Percentiles rank a stretch among this genome's conserved stretches.
These are phyloP conservation scores for Ammopiptanthus mongolicus DNA, from an alignment of 306 rosid genomes.

Conservation along the genomic window DNA sequence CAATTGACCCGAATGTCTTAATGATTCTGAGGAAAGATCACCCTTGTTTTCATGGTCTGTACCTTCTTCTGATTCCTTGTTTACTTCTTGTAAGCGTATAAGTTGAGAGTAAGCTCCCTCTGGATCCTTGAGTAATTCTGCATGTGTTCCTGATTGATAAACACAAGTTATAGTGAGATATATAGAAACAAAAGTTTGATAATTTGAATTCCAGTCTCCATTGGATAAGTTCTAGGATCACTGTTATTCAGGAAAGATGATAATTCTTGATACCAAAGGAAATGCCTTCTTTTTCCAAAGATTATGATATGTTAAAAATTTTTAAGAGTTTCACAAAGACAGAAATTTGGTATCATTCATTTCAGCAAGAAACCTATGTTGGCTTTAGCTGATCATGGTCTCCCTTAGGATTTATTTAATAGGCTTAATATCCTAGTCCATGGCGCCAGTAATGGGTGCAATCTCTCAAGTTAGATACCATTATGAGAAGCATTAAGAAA, in stretches of 20 bases:
- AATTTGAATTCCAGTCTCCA: neutral
- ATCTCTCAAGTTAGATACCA: too few species aligned
- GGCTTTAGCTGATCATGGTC: neutral
- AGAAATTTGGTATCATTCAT: neutral
- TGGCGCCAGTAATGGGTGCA: too few species aligned
- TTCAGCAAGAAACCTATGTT: neutral
- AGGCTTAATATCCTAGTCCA: neutral
- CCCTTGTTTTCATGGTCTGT: conserved; percentile 24
- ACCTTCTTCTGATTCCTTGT: conserved; percentile 30
- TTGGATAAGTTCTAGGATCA: neutral
- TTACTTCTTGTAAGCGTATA: conserved; percentile 62
- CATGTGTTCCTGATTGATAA: conserved; percentile 52
- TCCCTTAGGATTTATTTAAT: neutral
- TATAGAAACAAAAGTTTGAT: neutral
- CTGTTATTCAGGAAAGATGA: neutral
- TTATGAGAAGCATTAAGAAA: neutral
- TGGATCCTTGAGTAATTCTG: conserved; percentile 48
- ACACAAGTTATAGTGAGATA: neutral
- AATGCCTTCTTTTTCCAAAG: neutral
- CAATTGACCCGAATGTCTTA: conserved; percentile 44
- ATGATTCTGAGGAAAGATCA: conserved; percentile 32
- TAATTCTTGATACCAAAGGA: neutral
- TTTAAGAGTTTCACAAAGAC: neutral
- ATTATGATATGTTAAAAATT: neutral
- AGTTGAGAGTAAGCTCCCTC: conserved; percentile 73